Conservation (phyloP, 371 early-diverging fungal genomes). For the Apophysomyces trapeziformis region DNA sequence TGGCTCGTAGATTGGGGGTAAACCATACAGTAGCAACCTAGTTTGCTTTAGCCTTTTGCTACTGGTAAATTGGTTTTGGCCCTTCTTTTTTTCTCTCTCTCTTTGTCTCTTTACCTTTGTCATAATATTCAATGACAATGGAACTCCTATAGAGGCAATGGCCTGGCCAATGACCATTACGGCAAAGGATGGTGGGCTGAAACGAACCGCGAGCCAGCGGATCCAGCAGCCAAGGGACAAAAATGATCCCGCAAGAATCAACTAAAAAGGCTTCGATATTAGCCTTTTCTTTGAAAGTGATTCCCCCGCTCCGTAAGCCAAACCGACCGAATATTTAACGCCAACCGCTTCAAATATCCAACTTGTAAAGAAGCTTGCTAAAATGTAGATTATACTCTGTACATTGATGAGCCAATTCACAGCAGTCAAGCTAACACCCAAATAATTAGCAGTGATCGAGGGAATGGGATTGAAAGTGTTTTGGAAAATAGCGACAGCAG, state of each 20-base stretch:
- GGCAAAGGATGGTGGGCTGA: conserved; percentile 44
- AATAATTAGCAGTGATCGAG: conserved; percentile 37
- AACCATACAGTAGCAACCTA: conserved; percentile 41
- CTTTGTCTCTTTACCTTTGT: conserved; percentile 38
- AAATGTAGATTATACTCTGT: conserved; percentile 53
- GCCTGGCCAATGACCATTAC: conserved; percentile 64
- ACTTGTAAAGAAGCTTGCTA: conserved; percentile 53
- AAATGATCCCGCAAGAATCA: conserved; percentile 51
- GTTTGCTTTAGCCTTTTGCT: neutral
- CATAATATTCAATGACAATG: conserved; percentile 65
- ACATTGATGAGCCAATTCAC: conserved; percentile 52
- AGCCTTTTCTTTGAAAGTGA: neutral
- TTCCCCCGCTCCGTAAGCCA: too few relatives aligned
- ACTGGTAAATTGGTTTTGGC: neutral
- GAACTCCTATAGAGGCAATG: conserved; percentile 61
- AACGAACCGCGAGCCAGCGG: conserved; percentile 56
- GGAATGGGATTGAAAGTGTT: conserved; percentile 52
- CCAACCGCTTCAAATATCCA: conserved; percentile 54
- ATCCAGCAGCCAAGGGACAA: conserved; percentile 63
- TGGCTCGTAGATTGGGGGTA: conserved; percentile 36
- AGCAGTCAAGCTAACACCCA: conserved; percentile 31
- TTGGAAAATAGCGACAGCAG: conserved; percentile 40
- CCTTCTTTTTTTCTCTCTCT: neutral
- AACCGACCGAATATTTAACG: conserved; percentile 43
- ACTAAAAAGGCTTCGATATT: conserved; percentile 21